Percentiles rank a stretch among this genome's conserved stretches.
Evolutionary conservation across 805 yeast genomes (phyloP).

Genomic region (Maudiozyma bulderi): DNA sequence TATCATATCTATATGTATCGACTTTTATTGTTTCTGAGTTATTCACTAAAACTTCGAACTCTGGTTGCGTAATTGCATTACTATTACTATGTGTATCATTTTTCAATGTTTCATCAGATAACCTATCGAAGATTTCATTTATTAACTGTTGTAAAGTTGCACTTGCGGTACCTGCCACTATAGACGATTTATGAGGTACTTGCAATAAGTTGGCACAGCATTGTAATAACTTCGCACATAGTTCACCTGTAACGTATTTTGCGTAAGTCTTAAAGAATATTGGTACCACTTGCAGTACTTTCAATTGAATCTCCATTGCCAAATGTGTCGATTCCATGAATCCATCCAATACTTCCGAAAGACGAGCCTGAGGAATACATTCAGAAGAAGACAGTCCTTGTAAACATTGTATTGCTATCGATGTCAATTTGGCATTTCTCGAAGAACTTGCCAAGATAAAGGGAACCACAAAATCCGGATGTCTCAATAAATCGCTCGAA

Average conservation of each 20-base stretch:
- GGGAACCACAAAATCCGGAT: constrained; percentile 54
- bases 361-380: constrained; percentile 44
- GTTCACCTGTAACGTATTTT: constrained; percentile 41
- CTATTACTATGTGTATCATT: constrained; percentile 16
- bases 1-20: constrained; percentile 53
- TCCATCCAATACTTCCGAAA: constrained; percentile 53
- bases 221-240: constrained; percentile 48
- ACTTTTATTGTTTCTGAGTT: constrained; percentile 36
- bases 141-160: constrained; percentile 87
- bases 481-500: constrained; percentile 31
- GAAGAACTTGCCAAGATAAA: constrained; percentile 64
- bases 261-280: constrained; percentile 59
- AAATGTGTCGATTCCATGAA: constrained; percentile 64
- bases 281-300: constrained; percentile 77
- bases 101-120: constrained; percentile 4
- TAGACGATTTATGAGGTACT: constrained; percentile 55
- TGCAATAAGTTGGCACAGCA: constrained; percentile 64
- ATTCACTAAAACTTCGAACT: constrained; percentile 36
- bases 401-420: constrained; percentile 63
- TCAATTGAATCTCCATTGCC: constrained; percentile 75
- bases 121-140: constrained; percentile 68
- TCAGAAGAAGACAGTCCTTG: constrained; percentile 48
- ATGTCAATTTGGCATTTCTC: constrained; percentile 62
- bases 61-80: constrained; percentile 15
- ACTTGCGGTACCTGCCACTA: constrained; percentile 81